Conservation (phyloP, 2,329 filamentous ascomycete species). For the Cyanodermella asteris region DNA sequence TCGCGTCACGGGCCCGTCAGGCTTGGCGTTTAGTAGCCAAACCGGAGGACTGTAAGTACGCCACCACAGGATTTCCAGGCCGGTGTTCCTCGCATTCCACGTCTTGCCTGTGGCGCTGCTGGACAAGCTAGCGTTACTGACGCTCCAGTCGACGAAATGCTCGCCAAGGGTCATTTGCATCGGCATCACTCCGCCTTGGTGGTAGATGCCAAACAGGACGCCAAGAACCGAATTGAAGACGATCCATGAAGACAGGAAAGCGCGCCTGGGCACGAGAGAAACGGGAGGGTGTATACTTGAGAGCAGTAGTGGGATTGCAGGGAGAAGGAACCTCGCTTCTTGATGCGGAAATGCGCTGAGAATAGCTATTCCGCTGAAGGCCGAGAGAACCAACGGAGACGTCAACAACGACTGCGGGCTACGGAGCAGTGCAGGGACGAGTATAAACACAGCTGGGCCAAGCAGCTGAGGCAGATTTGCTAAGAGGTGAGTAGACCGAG, state of each 20-base stretch:
- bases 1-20: slow-evolving; percentile 16
- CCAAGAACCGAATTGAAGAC: slow-evolving; percentile 27
- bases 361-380: slow-evolving; percentile 20
- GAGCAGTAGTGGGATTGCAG: slow-evolving; percentile 27
- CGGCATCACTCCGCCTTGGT: slow-evolving; percentile 30
- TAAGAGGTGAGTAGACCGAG: slow-evolving; percentile 55
- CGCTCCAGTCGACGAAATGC: not conserved
- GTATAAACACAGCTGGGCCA: slow-evolving; percentile 42
- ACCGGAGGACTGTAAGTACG: slow-evolving; percentile 31
- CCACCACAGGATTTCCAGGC: slow-evolving; percentile 32
- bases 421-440: slow-evolving; percentile 23
- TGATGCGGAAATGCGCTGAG: slow-evolving; percentile 28
- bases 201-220: slow-evolving; percentile 29
- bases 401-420: slow-evolving; percentile 12
- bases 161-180: slow-evolving; percentile 21
- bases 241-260: slow-evolving; percentile 24
- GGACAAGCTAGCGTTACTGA: slow-evolving; percentile 3
- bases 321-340: slow-evolving; percentile 30
- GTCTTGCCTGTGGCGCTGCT: slow-evolving; percentile 15
- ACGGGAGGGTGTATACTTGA: slow-evolving; percentile 23
- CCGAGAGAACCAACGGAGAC: slow-evolving; percentile 19
- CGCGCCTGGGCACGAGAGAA: slow-evolving; percentile 10
- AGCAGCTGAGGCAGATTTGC: slow-evolving; percentile 51
- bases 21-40: slow-evolving; percentile 24
- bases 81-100: no score